Evolutionary conservation across 148 eudicot genomes (phyloP).

Genomic region (Rhododendron henanense): DNA sequence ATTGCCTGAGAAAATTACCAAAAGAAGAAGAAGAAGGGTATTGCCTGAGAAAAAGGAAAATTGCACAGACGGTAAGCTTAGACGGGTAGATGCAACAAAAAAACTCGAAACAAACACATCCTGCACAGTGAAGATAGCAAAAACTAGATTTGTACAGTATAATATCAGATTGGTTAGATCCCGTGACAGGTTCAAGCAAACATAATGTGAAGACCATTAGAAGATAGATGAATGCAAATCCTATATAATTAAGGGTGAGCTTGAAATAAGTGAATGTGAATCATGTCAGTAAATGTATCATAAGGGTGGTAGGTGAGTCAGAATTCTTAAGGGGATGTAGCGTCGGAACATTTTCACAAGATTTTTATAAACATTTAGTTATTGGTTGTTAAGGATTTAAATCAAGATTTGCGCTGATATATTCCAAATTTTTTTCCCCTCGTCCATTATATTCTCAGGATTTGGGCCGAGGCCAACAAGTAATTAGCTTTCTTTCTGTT

Average conservation of each 20-base stretch:
- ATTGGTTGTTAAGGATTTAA: neutral
- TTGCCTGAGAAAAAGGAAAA: slow-evolving; percentile 27
- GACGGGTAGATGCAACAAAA: neutral
- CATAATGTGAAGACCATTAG: neutral
- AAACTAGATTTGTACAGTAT: neutral
- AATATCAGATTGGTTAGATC: neutral
- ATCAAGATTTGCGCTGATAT: neutral
- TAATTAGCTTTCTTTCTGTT: neutral
- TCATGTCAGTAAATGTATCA: neutral
- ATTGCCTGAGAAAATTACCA: slow-evolving; percentile 34
- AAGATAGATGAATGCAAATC: neutral
- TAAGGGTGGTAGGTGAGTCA: neutral
- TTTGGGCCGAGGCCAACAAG: neutral
- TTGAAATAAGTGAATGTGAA: neutral
- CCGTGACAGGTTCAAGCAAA: neutral
- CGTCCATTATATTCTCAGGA: neutral
- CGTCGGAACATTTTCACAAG: neutral
- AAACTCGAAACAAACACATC: neutral
- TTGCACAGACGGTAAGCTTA: neutral
- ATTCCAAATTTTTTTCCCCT: neutral
- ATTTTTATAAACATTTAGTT: neutral
- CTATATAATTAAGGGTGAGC: neutral
- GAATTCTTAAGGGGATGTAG: neutral
- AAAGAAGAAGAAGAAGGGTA: slow-evolving; percentile 16
- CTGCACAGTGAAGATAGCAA: too few relatives aligned